Percentiles rank a stretch among this genome's conserved stretches.
Evolutionary conservation across 1,284 basidiomycete species (phyloP).

Genomic region (Trichosporon sp.): DNA sequence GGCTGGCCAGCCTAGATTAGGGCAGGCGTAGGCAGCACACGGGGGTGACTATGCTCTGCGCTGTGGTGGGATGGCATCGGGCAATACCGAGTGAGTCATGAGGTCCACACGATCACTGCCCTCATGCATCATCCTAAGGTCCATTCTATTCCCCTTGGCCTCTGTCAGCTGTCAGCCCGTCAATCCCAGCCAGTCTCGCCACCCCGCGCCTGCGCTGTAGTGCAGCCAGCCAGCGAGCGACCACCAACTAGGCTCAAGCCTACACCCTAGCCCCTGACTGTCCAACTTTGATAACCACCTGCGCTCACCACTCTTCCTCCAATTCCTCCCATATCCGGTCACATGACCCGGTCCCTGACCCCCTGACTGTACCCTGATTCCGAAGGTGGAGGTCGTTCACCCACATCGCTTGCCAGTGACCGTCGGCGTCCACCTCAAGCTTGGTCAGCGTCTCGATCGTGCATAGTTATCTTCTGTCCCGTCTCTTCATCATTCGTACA

Average conservation of each 20-base stretch:
- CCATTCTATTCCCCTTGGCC: not conserved
- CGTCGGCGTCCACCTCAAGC: not conserved
- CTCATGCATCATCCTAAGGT: not conserved
- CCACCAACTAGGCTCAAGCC: not conserved
- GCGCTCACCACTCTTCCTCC: not conserved
- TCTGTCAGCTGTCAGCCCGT: too few species aligned
- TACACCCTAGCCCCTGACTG: not conserved
- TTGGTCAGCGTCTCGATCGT: not conserved
- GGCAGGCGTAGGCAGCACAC: not conserved
- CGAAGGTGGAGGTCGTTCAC: conserved; percentile 1
- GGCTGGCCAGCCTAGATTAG: too few species aligned
- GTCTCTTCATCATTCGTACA: not conserved
- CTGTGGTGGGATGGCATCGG: not conserved
- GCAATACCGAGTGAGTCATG: not conserved
- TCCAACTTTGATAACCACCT: not conserved
- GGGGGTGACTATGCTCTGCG: not conserved
- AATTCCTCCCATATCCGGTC: not conserved
- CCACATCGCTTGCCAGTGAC: not conserved
- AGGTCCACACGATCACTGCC: not conserved
- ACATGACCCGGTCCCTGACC: not conserved
- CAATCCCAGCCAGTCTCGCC: not conserved
- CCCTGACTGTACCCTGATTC: not conserved
- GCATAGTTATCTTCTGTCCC: not conserved
- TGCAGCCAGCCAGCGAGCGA: too few species aligned
- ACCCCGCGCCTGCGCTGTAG: too few species aligned